Conservation (phyloP, 495 filamentous ascomycete species). For the Letharia lupina region DNA sequence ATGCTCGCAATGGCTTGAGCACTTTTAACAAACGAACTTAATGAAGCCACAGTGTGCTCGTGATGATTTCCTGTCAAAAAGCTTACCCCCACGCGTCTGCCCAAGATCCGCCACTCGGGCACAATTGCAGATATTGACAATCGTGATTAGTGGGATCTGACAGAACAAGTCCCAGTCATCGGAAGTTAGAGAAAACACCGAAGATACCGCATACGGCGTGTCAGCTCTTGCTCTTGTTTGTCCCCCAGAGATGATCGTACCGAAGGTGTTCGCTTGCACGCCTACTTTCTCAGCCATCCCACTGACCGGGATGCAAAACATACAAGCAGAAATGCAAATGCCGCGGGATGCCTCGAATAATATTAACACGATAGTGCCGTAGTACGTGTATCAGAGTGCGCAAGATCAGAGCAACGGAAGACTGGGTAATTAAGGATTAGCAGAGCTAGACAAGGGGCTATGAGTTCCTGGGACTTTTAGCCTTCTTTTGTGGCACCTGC, state of each 20-base stretch:
- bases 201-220: background rate
- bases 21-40: background rate
- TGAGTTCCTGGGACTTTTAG: slow-evolving; percentile 4
- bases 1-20: slow-evolving; percentile 2
- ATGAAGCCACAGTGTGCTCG: background rate
- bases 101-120: slow-evolving; percentile 2
- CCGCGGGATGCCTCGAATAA: background rate
- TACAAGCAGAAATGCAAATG: background rate
- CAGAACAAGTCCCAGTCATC: background rate
- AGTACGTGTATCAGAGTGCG: background rate
- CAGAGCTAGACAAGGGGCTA: slow-evolving; percentile 13
- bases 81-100: slow-evolving; percentile 3
- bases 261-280: background rate
- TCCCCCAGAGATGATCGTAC: background rate
- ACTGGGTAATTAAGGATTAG: background rate
- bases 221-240: background rate
- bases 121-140: background rate
- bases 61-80: background rate
- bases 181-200: background rate
- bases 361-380: background rate
- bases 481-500: background rate
- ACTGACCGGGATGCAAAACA: background rate
- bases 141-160: background rate
- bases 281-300: background rate
- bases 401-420: background rate